Base-by-base conservation (phyloP, 2,329 filamentous ascomycete genomes). In the Aspergillus sp. region DNA sequence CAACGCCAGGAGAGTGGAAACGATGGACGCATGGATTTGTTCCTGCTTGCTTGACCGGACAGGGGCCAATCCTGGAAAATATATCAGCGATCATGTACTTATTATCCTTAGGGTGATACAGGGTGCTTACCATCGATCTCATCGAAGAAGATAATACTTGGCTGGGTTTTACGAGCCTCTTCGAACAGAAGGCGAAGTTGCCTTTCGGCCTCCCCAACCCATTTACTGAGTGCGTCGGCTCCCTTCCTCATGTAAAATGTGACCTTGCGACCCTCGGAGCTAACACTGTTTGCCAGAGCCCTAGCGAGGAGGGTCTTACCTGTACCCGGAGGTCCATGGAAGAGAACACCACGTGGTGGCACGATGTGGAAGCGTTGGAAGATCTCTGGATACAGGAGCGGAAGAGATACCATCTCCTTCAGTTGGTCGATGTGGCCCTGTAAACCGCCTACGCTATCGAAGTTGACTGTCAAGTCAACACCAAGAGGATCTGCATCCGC, bases 221-320 rank as follows among this genome's bases (percentile, higher is more conserved):
- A 99, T 77, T 99, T 99, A 75, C 93, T 97, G 61, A 99, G 80
- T 15, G 93, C 93, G 82, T 99, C 95, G 22, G 95, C 96, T 71
- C 95, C 96, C 76, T 99, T 99, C 60, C 95, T 89, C 95, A 99
- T 99, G 76, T 98, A 99, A 68, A 99, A 99, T 0, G 93, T 98
- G 62, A 99, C 95, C 73, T 98, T 98, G 64, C 89, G 88, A 20
- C 93, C 93, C 50, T 93, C 89, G 12, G 89, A 86, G 62, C 91
- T 93, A 58, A 96, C 89, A 60, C 90, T 96, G 56, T 95, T 96
- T 50, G 96, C 93, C 47, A 99, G 81, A 42, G 95, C 95, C 68
- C 95, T 86, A 52, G 96, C 95, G 60, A 99, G 84, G n/a, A 99
- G 81, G 12, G 95, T 99, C 79, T 97, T 99, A 83, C 95, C 95